Evolutionary conservation across 2,329 filamentous ascomycete genomes (phyloP), one percentile per base, ranked within the genome.

Genomic region (Waltergamsia citrina): DNA sequence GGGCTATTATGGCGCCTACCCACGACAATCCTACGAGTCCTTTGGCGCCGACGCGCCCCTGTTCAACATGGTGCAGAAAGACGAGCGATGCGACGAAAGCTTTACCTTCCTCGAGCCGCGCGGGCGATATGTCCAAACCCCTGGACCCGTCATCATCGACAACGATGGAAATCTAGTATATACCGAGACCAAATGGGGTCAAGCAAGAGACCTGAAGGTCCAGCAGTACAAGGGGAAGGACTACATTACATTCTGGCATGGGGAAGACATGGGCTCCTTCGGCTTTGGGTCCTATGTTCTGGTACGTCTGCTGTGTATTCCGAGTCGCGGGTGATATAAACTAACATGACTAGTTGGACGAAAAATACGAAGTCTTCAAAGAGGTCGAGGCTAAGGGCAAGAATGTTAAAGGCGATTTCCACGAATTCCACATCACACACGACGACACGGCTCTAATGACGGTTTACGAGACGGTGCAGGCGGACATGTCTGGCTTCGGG

Each of bases 131-230:
- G 45, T 61, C 5, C 44, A 41, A 9, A 43, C 52, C 6, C 48
- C 57, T 2, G 58, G 61, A 4, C 61, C 63, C 2, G 60, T 61
- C 38, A 62, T 69, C 10, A 41, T 67, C 19, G 63, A 67, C 43
- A 46, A 51, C 10, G 44, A 55, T 3, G 64, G 64, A 6, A 52
- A 62, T 37, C 43, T 69, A 15, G 54, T 69, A 7, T 69, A 65
- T 65, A 20, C 23, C 9, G 18, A 20, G 4, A 24, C 52, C 35
- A 41, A 31, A 15, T 57, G 48, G 33, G 42, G 40, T 30, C 44
- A 48, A 26, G 34, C 43, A 3, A 47, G 49, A 32, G 33, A 41
- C 12, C 43, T 47, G 1, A 40, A 51, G 24, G 47, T 54, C n/a
- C 53, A 58, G 35, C 38, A 38, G 6, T 45, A 56, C 36, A 46